Evolutionary conservation across 192 early-diverging fungal genomes (phyloP), one percentile per base, ranked within the genome.

Genomic region (Thamnidium elegans): DNA sequence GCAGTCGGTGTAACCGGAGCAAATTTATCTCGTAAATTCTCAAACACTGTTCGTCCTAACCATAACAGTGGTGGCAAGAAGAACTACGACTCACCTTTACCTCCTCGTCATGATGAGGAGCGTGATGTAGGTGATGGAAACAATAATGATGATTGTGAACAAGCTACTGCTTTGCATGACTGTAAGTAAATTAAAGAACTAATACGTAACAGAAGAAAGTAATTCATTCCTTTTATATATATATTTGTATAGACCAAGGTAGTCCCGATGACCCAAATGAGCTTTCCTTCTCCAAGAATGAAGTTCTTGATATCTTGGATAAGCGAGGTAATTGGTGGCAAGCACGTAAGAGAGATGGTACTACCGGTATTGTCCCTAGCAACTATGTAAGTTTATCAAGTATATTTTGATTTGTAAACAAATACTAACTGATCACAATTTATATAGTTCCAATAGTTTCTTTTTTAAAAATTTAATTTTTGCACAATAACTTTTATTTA

Each of bases 281-380:
- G 70, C 75, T 98, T 15, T 88, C 89, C 7, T 94, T 96, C 74
- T 61, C 66, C 20, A 98, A 98, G 78, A 90, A 89, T 63, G 93
- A 96, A 56, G 65, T 86, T 10, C 70, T 98, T 76, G 90, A 92
- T 32, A 86, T 98, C 55, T 75, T 91, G 10, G 93, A 95, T 70
- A 92, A 86, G 71, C 90, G 89, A 79, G 95, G 95, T 75, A 96
- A 98, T 70, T 98, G 95, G 95, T 98, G 95, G 94, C 89, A 94
- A 71, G 93, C 91, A 58, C 85, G 86, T 53, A 89, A 87, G 69
- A 70, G 80, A 43, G 87, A 93, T 71, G 93, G 92, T 10, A 71
- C 80, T 3, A 72, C 86, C 15, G 94, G 94, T 59, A 96, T 96
- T 77, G 92, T 86, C 15, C 94, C 94, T 19, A 90, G 88, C 72